Evolutionary conservation across 2,329 filamentous ascomycete genomes (phyloP).

Genomic region (Arthrobotrys musiformis): DNA sequence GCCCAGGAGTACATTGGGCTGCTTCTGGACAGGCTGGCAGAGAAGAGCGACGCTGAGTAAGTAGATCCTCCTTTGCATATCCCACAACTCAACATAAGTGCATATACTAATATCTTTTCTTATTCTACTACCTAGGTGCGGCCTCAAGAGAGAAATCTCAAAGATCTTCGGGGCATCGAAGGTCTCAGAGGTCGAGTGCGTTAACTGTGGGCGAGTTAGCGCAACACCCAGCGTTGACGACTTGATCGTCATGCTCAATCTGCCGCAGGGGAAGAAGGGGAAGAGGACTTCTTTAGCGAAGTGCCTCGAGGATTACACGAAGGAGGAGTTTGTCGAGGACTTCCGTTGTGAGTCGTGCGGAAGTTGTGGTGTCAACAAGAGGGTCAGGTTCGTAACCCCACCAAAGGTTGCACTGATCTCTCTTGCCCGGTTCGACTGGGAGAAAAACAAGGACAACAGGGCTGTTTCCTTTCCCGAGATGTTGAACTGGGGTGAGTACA

Average conservation of each 20-base stretch:
- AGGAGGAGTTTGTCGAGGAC: conserved; percentile 21
- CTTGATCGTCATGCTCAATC: conserved; percentile 29
- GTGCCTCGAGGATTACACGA: conserved; percentile 25
- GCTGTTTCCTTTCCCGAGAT: conserved; percentile 28
- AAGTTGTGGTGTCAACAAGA: conserved; percentile 24
- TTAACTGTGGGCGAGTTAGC: neutral
- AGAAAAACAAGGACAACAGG: conserved; percentile 43
- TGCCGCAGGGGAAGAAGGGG: conserved; percentile 7
- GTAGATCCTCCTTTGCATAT: neutral
- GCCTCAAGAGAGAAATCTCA: neutral
- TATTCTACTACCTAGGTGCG: neutral
- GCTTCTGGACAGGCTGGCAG: conserved; percentile 26
- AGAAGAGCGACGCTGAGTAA: conserved; percentile 5
- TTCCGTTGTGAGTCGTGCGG: conserved; percentile 39
- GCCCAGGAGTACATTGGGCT: conserved; percentile 48
- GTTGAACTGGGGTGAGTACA: conserved; percentile 17
- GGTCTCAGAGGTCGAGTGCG: conserved; percentile 16
- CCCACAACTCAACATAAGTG: neutral
- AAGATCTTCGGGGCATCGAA: conserved; percentile 37
- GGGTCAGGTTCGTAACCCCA: conserved; percentile 21
- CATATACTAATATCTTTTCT: neutral
- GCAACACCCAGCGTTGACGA: conserved; percentile 10
- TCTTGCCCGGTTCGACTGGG: conserved; percentile 30
- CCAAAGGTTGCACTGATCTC: conserved; percentile 36
- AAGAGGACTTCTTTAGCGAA: conserved; percentile 16